Percentiles rank a stretch among this genome's conserved stretches.
These are phyloP conservation scores for Fusarium sp. DNA, from an alignment of 2,329 filamentous ascomycete species.

Conservation along the genomic window DNA sequence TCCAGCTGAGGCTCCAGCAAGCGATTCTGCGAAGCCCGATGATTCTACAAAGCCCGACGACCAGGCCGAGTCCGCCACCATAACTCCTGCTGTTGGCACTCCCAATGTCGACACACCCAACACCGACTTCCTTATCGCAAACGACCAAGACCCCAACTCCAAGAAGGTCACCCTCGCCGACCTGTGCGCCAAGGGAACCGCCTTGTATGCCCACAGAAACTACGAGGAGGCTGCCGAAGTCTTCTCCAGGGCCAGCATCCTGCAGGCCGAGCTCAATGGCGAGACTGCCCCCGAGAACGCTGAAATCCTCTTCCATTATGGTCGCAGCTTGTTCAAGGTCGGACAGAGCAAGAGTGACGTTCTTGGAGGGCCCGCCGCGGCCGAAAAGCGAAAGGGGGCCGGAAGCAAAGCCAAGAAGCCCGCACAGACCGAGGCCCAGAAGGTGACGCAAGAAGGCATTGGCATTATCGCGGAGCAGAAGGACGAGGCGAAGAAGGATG, in stretches of 20 bases:
- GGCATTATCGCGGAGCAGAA: constrained; percentile 59
- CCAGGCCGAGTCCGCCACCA: constrained; percentile 33
- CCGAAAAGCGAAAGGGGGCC: constrained; percentile 60
- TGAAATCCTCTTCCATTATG: constrained; percentile 94
- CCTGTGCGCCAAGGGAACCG: constrained; percentile 82
- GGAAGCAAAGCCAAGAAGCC: constrained; percentile 53
- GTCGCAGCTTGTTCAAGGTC: constrained; percentile 92
- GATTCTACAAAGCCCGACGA: constrained; percentile 27
- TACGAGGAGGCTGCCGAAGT: constrained; percentile 87
- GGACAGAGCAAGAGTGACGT: constrained; percentile 96
- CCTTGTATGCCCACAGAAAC: constrained; percentile 90
- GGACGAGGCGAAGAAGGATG: constrained; percentile 55
- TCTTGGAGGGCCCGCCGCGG: constrained; percentile 81
- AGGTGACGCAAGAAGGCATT: constrained; percentile 60
- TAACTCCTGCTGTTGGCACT: constrained; percentile 29
- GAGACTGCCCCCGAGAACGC: constrained; percentile 92
- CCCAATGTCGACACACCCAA: constrained; percentile 35
- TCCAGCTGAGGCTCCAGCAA: constrained; percentile 5
- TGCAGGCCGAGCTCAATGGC: constrained; percentile 92
- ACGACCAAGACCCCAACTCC: constrained; percentile 61
- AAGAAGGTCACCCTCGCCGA: constrained; percentile 78
- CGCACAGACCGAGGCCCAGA: constrained; percentile 54
- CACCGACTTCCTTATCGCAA: constrained; percentile 43
- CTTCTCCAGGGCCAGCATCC: constrained; percentile 88
- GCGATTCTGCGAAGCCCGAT: constrained; percentile 26